Base-by-base conservation (phyloP, 1,284 basidiomycete genomes). In the Leccinum subrobustum region DNA sequence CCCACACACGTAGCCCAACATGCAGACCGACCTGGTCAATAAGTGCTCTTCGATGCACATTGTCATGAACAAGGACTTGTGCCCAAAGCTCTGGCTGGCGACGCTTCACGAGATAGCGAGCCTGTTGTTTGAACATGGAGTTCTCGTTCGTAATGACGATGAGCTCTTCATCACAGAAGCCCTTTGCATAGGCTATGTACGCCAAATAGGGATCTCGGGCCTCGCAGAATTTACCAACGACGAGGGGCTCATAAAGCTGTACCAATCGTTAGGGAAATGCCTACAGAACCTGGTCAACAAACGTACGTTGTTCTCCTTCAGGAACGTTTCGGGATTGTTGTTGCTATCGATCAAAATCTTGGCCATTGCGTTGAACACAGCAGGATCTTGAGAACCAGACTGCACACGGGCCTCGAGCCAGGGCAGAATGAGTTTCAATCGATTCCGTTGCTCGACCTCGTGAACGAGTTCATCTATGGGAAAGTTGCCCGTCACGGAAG, bases 111-210 rank as follows among this genome's bases (percentile, higher is more conserved):
- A 99, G 88, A 79, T 99, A 99, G 44, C 97, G 89, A 58, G 97
- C 93, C 78, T 99, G 97, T 74, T 99, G 96, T 80, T 99, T 99
- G 86, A 97, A 99, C 97, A 99, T 99, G 35, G 95, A 91, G 80
- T 99, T 99, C 69, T 98, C 96, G 75, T 99, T 99, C 59, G 97
- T 99, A 76, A 99, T 96, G 35, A 87, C 77, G 74, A 99, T 95
- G 67, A 99, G 86, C 78, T 99, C 97, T 11, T 99, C 95, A 68
- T 99, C 97, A 73, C 97, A 99, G 80, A 98, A 92, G 66, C 97
- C 97, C 78, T 99, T 99, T 57, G 97, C 97, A 75, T 99, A 99
- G 1, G 97, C 97, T 70, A 99, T 99, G 80, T 97, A 99, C 29
- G 97, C 97, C 63, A 99, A 83, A 80, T 98, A 98, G 6, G 97